phyloP scores from a whole-genome alignment of 371 early-diverging fungal genomes.

The Mucor racemosus region DNA sequence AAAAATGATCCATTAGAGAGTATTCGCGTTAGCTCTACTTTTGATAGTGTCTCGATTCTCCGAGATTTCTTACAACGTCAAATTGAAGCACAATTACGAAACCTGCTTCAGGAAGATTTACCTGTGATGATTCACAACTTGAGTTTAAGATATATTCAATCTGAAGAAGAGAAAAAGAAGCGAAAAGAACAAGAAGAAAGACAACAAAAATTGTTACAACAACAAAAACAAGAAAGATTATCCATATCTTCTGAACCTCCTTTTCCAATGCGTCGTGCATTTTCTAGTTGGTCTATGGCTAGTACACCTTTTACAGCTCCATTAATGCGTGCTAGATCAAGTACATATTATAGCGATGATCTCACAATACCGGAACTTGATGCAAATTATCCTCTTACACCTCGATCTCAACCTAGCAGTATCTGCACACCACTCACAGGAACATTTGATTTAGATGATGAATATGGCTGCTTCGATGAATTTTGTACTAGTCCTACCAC shows the following conservation, averaged over 20 bases:
- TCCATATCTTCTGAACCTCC: background rate
- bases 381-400: conserved; percentile 11
- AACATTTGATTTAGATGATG: conserved; percentile 11
- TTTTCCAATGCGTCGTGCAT: background rate
- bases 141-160: conserved; percentile 47
- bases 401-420: conserved; percentile 12
- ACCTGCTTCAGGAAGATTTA: conserved; percentile 91
- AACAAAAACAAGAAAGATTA: background rate
- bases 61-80: conserved; percentile 86
- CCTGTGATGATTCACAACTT: conserved; percentile 93
- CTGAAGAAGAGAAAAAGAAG: conserved; percentile 28
- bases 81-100: conserved; percentile 89
- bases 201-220: background rate
- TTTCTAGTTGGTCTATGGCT: background rate
- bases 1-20: conserved; percentile 96
- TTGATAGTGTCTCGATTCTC: conserved; percentile 88
- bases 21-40: conserved; percentile 92
- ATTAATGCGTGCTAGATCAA: background rate
- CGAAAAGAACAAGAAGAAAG: conserved; percentile 23
- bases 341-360: background rate
- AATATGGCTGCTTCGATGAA: conserved; percentile 16
- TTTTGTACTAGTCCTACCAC: conserved; percentile 29
- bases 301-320: background rate
- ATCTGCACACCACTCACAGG: conserved; percentile 8
- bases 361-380: conserved; percentile 20